Evolutionary conservation across 768 basidiomycete species (phyloP), one percentile per base, ranked within the genome.

Genomic region (Boletus barrowsii): DNA sequence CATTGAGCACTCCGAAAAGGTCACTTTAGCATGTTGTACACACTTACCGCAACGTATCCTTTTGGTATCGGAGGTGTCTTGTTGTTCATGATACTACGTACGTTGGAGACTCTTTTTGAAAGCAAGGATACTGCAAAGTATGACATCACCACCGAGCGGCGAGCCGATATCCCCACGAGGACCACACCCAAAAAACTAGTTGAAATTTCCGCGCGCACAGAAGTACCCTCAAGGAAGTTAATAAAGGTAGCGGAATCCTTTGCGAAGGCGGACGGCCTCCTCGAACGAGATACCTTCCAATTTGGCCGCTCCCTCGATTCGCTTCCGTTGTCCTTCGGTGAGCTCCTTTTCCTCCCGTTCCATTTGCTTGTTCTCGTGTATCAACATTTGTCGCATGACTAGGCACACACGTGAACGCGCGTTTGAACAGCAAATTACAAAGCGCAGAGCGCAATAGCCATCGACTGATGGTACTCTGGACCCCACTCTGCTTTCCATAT

Each of bases 401-500:
- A 42, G 46, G 13, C 18, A 13, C 5, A 29, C 30, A 18, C 22
- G 13, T 53, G 41, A 55, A 40, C 24, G 4, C 8, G 15, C 32
- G 17, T 29, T 29, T 29, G 26, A 9, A 29, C 1, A 26, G 26
- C 26, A 26, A 26, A 26, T 11, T 13, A 36, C 14, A 15, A 61
- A 14, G 70, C 59, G 13, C 64, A 68, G 20, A 77, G 56, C 8
- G 71, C 72, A 48, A 87, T 82, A 39, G 73, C 72, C 82, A 86
- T 83, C 0, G 83, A 83, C 41, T 73, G 83, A 45, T 83, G 83
- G 60, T 86, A 87, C 55, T 75, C 59, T 1, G 85, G 84, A 9
- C 82, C 74, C 83, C 84, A 87, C n/a, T 65, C 62, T 4, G 79
- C 62, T 59, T 80, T 80, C 85, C 85, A 87, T 0, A 78, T 75